A percentile compares a stretch with the other conserved stretches of the same genome.
Conservation (phyloP, 169 alveolate species). For the Cryptosporidium sp. region DNA sequence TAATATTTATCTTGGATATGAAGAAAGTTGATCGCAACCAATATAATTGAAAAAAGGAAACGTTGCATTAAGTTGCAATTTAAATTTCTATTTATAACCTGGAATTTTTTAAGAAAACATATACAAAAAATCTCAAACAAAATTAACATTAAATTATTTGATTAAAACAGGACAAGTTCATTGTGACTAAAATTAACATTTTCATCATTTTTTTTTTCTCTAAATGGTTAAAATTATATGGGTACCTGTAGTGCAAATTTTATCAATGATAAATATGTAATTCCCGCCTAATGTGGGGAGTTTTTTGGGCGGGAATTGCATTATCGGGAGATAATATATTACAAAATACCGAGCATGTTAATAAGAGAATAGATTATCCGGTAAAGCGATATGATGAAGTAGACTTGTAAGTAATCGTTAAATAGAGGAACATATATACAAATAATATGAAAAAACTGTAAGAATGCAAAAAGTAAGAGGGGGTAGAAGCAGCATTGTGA, state of each 20-base stretch:
- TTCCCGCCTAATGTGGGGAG: constrained; percentile 43
- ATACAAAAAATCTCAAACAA: no score
- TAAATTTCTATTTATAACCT: neutral
- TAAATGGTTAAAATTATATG: no score
- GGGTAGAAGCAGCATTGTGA: constrained; percentile 10
- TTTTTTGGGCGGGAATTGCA: constrained; percentile 11
- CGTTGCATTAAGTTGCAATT: no score
- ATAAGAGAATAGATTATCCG: constrained; percentile 6
- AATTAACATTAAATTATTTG: no score
- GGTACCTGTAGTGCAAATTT: neutral
- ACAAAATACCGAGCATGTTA: constrained; percentile 30
- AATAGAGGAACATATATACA: constrained; percentile 9
- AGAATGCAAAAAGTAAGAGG: constrained; percentile 23
- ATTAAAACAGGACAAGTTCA: no score
- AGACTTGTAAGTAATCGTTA: constrained; percentile 39
- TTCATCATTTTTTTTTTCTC: no score
- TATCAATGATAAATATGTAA: no score
- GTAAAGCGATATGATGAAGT: constrained; percentile 30
- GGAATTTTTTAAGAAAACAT: no score
- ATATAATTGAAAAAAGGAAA: no score
- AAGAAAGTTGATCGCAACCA: neutral
- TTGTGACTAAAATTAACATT: no score
- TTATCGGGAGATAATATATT: constrained; percentile 31
- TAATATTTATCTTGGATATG: neutral
- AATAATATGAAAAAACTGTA: constrained; percentile 13